These are phyloP conservation scores for Lachnum nothofagi DNA, from an alignment of 2,329 filamentous ascomycete species.

Conservation along the genomic window DNA sequence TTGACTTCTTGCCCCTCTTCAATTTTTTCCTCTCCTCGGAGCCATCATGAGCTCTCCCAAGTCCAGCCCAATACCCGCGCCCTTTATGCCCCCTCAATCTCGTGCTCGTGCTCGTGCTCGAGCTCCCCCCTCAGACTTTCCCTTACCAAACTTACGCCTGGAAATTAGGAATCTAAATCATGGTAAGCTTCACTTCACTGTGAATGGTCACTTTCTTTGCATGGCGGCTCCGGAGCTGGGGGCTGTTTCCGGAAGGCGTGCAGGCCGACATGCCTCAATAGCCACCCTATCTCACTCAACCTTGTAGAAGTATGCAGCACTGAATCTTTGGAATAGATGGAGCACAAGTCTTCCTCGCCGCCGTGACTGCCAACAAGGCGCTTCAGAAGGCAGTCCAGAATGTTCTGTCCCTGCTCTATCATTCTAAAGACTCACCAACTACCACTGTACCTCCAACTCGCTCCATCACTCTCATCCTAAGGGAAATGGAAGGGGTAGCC, in stretches of 20 bases:
- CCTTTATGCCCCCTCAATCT: conserved; percentile 27
- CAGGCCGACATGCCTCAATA: no score
- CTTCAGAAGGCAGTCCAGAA: conserved; percentile 58
- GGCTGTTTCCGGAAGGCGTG: no score
- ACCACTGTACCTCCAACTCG: conserved; percentile 58
- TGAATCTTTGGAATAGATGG: no score
- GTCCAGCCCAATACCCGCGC: conserved; percentile 15
- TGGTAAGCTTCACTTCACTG: no score
- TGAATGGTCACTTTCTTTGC: no score
- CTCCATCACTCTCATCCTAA: conserved; percentile 77
- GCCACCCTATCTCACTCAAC: no score
- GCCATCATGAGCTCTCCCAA: conserved; percentile 5
- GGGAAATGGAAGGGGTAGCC: conserved; percentile 76
- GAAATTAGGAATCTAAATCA: conserved; percentile 55
- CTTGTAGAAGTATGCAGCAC: no score
- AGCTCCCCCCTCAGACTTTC: conserved; percentile 35
- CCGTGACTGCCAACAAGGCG: conserved; percentile 57
- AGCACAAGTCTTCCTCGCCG: conserved; percentile 59
- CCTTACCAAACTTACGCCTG: conserved; percentile 53
- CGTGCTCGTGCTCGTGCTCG: conserved; percentile 14
- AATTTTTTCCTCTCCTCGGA: background rate
- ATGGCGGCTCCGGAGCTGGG: no score
- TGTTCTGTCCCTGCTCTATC: conserved; percentile 71
- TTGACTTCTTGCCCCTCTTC: no score
- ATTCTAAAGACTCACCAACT: conserved; percentile 37